phyloP scores from a whole-genome alignment of 179 eudicot genomes.

The Drosera spatulata region DNA sequence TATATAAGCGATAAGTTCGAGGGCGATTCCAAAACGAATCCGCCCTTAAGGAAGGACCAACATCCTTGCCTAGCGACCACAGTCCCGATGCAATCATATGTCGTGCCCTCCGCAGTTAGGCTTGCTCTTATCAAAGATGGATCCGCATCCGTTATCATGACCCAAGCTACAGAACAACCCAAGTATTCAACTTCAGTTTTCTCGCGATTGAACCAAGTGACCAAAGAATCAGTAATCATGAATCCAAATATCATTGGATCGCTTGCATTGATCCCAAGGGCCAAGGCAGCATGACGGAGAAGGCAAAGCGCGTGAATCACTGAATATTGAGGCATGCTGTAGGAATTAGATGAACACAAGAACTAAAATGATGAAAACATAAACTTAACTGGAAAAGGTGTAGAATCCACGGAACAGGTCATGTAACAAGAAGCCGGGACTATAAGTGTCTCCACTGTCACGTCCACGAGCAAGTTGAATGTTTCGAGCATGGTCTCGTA shows the following conservation, averaged over 20 bases:
- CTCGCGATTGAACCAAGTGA: not conserved
- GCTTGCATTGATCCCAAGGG: not conserved
- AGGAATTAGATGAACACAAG: too few relatives aligned
- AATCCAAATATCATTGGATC: too few relatives aligned
- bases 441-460: slow-evolving; percentile 9
- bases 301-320: slow-evolving; percentile 16
- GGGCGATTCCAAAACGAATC: slow-evolving; percentile 48
- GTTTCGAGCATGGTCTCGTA: slow-evolving; percentile 19
- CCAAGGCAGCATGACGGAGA: slow-evolving; percentile 27
- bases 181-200: not conserved
- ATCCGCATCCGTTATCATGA: slow-evolving; percentile 39
- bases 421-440: slow-evolving; percentile 41
- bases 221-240: not conserved
- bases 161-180: slow-evolving; percentile 49
- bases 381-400: slow-evolving; percentile 40
- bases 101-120: slow-evolving; percentile 27
- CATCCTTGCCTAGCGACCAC: slow-evolving; percentile 66
- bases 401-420: slow-evolving; percentile 39
- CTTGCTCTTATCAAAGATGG: slow-evolving; percentile 46
- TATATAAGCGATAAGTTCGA: slow-evolving; percentile 37
- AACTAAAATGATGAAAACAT: too few relatives aligned
- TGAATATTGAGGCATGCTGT: slow-evolving; percentile 3
- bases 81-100: slow-evolving; percentile 51
- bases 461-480: slow-evolving; percentile 1
- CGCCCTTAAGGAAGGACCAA: slow-evolving; percentile 96